These are phyloP conservation scores for Pezicula radicicola DNA, from an alignment of 2,329 filamentous ascomycete genomes.

Conservation along the genomic window DNA sequence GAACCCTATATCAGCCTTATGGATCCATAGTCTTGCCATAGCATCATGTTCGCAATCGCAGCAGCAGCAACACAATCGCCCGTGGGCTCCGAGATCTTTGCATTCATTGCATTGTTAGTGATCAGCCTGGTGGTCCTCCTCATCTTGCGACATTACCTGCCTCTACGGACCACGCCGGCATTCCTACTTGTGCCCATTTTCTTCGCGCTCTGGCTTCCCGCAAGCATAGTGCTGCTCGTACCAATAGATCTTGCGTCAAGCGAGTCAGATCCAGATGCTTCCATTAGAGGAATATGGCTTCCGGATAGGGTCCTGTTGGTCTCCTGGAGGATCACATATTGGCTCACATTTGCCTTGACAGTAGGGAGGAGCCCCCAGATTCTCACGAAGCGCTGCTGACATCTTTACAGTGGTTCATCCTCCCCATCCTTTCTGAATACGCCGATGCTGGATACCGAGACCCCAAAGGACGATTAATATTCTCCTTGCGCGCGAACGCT, in stretches of 20 bases:
- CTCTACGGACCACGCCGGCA: conserved; percentile 83
- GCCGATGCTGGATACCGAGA: conserved; percentile 92
- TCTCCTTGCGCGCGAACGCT: conserved; percentile 83
- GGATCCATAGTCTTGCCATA: background rate
- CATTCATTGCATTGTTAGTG: conserved; percentile 65
- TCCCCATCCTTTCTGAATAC: conserved; percentile 92
- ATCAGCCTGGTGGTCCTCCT: conserved; percentile 78
- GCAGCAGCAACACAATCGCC: conserved; percentile 50
- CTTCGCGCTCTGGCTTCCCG: conserved; percentile 89
- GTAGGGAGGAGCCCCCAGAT: conserved; percentile 56
- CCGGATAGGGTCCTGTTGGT: conserved; percentile 75
- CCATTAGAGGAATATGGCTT: conserved; percentile 81
- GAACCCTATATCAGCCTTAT: background rate
- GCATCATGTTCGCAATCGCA: conserved; percentile 27
- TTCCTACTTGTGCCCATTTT: conserved; percentile 92
- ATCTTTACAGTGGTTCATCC: conserved; percentile 64
- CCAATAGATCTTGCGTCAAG: conserved; percentile 94
- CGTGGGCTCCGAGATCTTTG: conserved; percentile 77
- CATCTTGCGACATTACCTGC: conserved; percentile 85
- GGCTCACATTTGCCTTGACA: conserved; percentile 92
- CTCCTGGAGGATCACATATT: conserved; percentile 93
- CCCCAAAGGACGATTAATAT: conserved; percentile 73
- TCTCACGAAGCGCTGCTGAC: conserved; percentile 3
- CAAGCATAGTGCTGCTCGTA: conserved; percentile 86
- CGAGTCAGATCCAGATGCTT: conserved; percentile 67